These are phyloP conservation scores for Colletotrichum truncatum DNA, from an alignment of 2,329 filamentous ascomycete genomes.

Conservation along the genomic window DNA sequence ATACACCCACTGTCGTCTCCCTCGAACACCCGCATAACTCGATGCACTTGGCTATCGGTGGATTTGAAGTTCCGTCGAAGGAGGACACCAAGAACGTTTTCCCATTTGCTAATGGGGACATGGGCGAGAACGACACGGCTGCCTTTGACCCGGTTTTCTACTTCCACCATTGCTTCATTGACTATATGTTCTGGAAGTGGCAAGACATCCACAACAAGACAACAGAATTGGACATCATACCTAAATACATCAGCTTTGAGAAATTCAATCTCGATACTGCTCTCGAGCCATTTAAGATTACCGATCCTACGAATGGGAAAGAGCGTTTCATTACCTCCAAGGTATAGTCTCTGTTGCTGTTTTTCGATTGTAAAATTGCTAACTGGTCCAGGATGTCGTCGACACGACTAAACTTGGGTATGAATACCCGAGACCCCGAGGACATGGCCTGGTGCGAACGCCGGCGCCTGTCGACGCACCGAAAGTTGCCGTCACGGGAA, in stretches of 20 bases:
- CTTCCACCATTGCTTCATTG: conserved; percentile 42
- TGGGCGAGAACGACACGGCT: conserved; percentile 47
- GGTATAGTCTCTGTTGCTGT: neutral
- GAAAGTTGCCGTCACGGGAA: conserved; percentile 21
- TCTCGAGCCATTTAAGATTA: conserved; percentile 13
- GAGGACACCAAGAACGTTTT: neutral
- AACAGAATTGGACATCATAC: conserved; percentile 2
- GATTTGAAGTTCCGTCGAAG: conserved; percentile 25
- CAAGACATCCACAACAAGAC: conserved; percentile 33
- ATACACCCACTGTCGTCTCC: conserved; percentile 24
- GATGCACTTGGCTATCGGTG: conserved; percentile 40
- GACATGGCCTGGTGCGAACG: neutral
- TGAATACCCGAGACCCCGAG: conserved; percentile 5
- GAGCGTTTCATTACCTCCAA: conserved; percentile 3
- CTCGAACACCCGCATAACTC: conserved; percentile 39
- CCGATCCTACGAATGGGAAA: neutral
- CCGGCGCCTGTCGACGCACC: neutral
- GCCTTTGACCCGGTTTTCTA: conserved; percentile 43
- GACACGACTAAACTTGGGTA: conserved; percentile 30
- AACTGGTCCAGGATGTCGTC: neutral
- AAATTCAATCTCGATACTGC: conserved; percentile 23
- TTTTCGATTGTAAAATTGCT: neutral
- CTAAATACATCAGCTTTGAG: conserved; percentile 27
- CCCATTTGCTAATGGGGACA: conserved; percentile 41
- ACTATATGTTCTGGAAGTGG: conserved; percentile 41